These are phyloP conservation scores for Mortierella sp. DNA, from an alignment of 371 early-diverging fungal genomes.

Conservation along the genomic window DNA sequence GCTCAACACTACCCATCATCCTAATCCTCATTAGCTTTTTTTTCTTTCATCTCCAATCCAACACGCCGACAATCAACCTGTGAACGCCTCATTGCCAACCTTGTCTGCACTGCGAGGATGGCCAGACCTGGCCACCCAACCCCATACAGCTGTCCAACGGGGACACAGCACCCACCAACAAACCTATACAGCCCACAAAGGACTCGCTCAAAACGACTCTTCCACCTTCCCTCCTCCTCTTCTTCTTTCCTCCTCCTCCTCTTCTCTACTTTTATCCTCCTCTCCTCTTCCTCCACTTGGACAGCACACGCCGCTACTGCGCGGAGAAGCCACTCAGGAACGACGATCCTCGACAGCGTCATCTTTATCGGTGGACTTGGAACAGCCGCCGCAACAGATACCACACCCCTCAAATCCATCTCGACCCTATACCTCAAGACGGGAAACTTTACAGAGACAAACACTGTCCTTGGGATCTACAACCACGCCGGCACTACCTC, in stretches of 20 bases:
- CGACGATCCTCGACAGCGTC: slow-evolving; percentile 22
- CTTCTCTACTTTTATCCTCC: slow-evolving; percentile 6
- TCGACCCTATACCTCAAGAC: slow-evolving; percentile 24
- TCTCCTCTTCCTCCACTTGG: not conserved
- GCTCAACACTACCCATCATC: not conserved
- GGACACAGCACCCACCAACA: not conserved
- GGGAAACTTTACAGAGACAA: slow-evolving; percentile 19
- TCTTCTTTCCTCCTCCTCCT: not conserved
- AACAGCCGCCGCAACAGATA: not conserved
- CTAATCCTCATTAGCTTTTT: not conserved
- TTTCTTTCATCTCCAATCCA: not conserved
- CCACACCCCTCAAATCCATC: slow-evolving; percentile 15
- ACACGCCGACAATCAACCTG: not conserved
- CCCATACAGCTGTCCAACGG: not conserved
- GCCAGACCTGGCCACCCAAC: not conserved
- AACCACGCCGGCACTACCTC: slow-evolving; percentile 26
- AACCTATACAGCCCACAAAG: not conserved
- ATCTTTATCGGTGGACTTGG: slow-evolving; percentile 45
- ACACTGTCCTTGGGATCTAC: slow-evolving; percentile 10
- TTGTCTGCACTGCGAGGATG: not conserved
- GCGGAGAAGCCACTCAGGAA: slow-evolving; percentile 28
- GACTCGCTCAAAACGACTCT: not conserved
- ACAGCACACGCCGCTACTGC: slow-evolving; percentile 8
- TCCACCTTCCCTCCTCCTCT: not conserved
- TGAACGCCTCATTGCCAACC: not conserved